Evolutionary conservation across 1,284 basidiomycete species (phyloP).

Genomic region (Chalciporus sp.): DNA sequence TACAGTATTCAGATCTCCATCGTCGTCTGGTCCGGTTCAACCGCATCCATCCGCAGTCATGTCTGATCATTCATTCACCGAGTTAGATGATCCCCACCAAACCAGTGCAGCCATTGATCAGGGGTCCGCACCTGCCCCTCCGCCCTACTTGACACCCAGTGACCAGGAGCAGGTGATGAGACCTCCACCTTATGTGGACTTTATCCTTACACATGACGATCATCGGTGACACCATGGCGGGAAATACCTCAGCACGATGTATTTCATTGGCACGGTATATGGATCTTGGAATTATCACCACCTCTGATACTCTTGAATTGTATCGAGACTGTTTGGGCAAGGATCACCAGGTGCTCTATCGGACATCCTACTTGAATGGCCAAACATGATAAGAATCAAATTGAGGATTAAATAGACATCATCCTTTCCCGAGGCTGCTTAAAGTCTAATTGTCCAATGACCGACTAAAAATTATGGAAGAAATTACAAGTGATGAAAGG

Average conservation of each 20-base stretch:
- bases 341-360: neutral
- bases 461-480: conserved; percentile 30
- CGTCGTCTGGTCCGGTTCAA: conserved; percentile 45
- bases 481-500: conserved; percentile 29
- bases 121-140: conserved; percentile 51
- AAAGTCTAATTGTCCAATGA: conserved; percentile 13
- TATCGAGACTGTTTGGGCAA: no score
- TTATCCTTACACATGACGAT: conserved; percentile 29
- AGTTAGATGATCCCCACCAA: conserved; percentile 15
- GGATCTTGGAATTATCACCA: neutral
- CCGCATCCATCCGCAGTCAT: conserved; percentile 40
- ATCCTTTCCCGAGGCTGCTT: neutral
- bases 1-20: conserved; percentile 70
- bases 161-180: conserved; percentile 40
- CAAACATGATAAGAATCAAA: neutral
- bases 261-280: neutral
- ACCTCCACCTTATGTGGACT: conserved; percentile 48
- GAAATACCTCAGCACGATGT: no score
- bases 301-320: no score
- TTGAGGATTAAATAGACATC: neutral
- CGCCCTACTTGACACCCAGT: conserved; percentile 43
- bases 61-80: conserved; percentile 37
- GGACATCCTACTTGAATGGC: neutral
- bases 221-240: conserved; percentile 8
- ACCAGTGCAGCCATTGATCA: conserved; percentile 35